Evolutionary conservation across 225 moss, liverwort and hornwort species (phyloP), one percentile per base, ranked within the genome.

Genomic region (Takakia lepidozioides): DNA sequence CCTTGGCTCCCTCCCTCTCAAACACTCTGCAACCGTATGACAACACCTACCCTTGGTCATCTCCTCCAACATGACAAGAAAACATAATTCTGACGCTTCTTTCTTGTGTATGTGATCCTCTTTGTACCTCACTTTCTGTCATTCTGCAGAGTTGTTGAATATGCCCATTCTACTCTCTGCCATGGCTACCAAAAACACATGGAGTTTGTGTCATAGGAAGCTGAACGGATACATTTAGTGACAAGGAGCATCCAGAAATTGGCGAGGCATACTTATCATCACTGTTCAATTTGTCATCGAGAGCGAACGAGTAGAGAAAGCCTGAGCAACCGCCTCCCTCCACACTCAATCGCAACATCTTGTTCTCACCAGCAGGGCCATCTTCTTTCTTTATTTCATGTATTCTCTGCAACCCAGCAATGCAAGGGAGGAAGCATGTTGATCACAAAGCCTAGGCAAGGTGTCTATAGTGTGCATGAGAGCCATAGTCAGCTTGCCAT

Each of bases 271-370:
- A 81, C 75, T 78, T 90, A 42, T 91, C 90, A 72, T 90, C 90
- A 38, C 77, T 56, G 55, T 85, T 98, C 67, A 76, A 64, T 51
- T 66, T 78, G 57, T 83, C 87, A 54, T 85, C 91, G 25, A 91
- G 80, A 54, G 77, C 68, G 56, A 85, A 91, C 57, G 66, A 80
- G 67, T 87, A 98, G 0, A 87, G 62, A 30, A 98, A 87, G 38
- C 98, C 87, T 24, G 91, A 98, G 67, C 87, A 98, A 67, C 93
- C 89, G 62, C 93, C 89, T 29, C 93, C 89, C 38, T 91, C 87
- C 56, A 98, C 98, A 65, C 85, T 98, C 65, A 87, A 65, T 22
- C 91, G 75, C 30, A 90, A 66, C 85, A 85, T 72, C 67, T 82
- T 80, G 28, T 73, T 73, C 23, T 65, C 64, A 9, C 82, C 85